Evolutionary conservation across 2,329 filamentous ascomycete species (phyloP).

Genomic region (Penicillium brasilianum): DNA sequence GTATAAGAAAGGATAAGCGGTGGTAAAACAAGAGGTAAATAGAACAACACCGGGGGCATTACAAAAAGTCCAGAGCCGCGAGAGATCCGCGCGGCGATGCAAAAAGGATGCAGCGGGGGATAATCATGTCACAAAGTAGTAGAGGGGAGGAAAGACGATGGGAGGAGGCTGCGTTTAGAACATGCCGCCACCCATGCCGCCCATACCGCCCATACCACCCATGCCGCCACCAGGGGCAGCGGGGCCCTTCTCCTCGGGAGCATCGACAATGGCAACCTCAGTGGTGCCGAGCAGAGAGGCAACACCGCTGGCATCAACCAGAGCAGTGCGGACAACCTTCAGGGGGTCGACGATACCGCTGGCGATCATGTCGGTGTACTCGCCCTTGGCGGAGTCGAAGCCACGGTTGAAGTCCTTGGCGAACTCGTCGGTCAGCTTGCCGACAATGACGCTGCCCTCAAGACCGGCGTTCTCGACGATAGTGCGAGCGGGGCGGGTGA

Average conservation of each 20-base stretch:
- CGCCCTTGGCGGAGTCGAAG: conserved; percentile 93
- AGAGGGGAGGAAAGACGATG: conserved; percentile 7
- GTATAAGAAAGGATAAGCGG: conserved; percentile 22
- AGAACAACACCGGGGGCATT: conserved; percentile 31
- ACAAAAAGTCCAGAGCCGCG: conserved; percentile 30
- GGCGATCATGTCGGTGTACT: conserved; percentile 98
- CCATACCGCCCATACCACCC: conserved; percentile 63
- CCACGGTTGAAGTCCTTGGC: conserved; percentile 95
- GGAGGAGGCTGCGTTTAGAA: conserved; percentile 52
- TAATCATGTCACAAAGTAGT: conserved; percentile 22
- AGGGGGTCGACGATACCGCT: conserved; percentile 98
- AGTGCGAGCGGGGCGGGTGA: conserved; percentile 89
- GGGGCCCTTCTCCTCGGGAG: conserved; percentile 84
- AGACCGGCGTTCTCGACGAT: conserved; percentile 98
- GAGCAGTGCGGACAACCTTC: conserved; percentile 97
- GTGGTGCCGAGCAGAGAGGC: conserved; percentile 96
- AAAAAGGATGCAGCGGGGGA: conserved; percentile 37
- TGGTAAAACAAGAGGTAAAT: not conserved
- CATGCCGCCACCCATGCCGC: conserved; percentile 70
- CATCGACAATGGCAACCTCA: conserved; percentile 96
- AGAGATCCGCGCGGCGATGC: conserved; percentile 41
- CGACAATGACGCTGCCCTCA: conserved; percentile 94
- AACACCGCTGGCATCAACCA: conserved; percentile 93
- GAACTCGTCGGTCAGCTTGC: conserved; percentile 96
- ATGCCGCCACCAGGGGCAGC: conserved; percentile 56